Base-by-base conservation (phyloP, 1,139 yeast species). In the Candida tropicalis region DNA sequence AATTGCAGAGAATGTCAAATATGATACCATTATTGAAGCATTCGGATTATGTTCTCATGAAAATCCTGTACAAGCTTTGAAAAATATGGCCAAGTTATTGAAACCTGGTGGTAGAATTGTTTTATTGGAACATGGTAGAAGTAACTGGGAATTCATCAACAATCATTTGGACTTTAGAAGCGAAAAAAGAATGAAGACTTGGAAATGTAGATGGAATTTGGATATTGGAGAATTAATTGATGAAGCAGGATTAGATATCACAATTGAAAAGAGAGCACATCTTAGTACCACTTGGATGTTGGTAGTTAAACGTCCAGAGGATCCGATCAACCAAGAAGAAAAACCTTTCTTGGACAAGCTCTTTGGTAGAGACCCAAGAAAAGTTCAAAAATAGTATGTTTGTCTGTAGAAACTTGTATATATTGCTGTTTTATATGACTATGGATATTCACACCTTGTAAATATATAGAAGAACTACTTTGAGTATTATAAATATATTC, bases 151-250 rank as follows among this genome's bases (percentile, higher is more conserved):
- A 40, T 80, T 85, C 46, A 77, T 93, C 52, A 93, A 95, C 63
- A 78, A 82, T 35, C 82, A 87, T 48, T 73, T 93, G 63, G 98
- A 93, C 63, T 80, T 81, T 51, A 76, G 95, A 52, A 91, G 97
- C 6, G 90, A 82, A 44, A 79, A 81, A 53, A 84, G 97, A 66
- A 81, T 91, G 70, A 79, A 86, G 51, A 83, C 86, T 10, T 93
- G 98, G 98, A 98, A 97, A 3, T 93, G 99, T 65, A 73, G 98
- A 58, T 93, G 98, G 97, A 93, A 93, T 58, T 71, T 93, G 51
- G 98, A 93, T 59, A 88, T 93, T 53, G 95, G 90, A 26, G 93
- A 84, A 54, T 74, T 93, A 42, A 75, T 93, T 24, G 91, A 87
- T 57, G 82, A 81, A 48, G 84, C 96, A 11, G 97, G 96, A 0